Evolutionary conservation across 441 rosid genomes (phyloP).

Genomic region (Manihot esculenta): DNA sequence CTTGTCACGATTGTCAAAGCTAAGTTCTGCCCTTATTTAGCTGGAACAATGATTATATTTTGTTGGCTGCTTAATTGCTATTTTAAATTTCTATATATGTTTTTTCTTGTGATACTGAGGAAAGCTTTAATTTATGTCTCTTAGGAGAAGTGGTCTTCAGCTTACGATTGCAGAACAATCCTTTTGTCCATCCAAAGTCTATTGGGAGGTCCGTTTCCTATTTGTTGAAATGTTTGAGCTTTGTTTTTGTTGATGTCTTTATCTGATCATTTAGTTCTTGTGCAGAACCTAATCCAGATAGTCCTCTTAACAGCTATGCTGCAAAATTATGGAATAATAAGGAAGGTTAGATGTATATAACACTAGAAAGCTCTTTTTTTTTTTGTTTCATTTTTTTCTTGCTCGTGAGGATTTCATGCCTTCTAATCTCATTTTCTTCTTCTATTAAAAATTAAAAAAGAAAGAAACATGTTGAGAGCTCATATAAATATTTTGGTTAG

Average conservation of each 20-base stretch:
- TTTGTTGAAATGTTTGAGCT: not conserved
- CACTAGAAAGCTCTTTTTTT: not conserved
- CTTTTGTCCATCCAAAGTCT: slow-evolving; percentile 66
- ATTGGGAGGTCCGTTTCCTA: slow-evolving; percentile 47
- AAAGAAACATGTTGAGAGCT: not conserved
- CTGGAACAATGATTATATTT: not conserved
- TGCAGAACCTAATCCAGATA: slow-evolving; percentile 57
- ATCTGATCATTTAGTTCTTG: slow-evolving; percentile 9
- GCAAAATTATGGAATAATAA: slow-evolving; percentile 42
- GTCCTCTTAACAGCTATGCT: slow-evolving; percentile 55
- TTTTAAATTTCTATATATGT: not conserved
- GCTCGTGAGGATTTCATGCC: not conserved
- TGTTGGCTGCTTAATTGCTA: not conserved
- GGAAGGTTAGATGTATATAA: slow-evolving; percentile 37
- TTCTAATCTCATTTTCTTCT: not conserved
- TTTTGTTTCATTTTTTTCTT: not conserved
- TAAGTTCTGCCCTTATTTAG: not conserved
- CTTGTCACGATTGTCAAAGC: not conserved
- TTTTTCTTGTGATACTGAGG: slow-evolving; percentile 1
- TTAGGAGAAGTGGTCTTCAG: slow-evolving; percentile 77
- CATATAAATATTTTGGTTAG: not conserved
- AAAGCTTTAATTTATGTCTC: slow-evolving; percentile 1
- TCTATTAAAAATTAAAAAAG: not conserved
- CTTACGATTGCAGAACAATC: slow-evolving; percentile 64
- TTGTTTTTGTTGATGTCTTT: not conserved